Evolutionary conservation across 208 protist genomes (phyloP).

Genomic region (Acanthamoeba quina): DNA sequence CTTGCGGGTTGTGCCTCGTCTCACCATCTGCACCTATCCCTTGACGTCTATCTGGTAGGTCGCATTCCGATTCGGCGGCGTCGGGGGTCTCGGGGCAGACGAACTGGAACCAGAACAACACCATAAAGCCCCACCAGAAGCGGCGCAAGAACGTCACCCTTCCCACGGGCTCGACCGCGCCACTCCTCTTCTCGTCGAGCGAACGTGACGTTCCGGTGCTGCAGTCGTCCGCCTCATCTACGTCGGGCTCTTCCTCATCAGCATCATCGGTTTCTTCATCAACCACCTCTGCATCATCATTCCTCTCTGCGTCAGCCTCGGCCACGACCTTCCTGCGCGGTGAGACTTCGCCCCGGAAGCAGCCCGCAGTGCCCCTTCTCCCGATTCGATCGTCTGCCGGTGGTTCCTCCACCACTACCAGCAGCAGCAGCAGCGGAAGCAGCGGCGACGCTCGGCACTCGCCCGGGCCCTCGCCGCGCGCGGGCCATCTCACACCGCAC

Average conservation of each 20-base stretch:
- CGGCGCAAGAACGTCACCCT: conserved; percentile 43
- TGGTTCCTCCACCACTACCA: background rate
- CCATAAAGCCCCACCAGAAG: background rate
- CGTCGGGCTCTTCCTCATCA: background rate
- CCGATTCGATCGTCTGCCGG: background rate
- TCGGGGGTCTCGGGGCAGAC: background rate
- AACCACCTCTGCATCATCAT: background rate
- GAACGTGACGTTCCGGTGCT: background rate
- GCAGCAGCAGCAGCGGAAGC: background rate
- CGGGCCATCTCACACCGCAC: conserved; percentile 18
- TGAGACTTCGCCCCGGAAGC: background rate
- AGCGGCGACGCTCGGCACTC: conserved; percentile 2
- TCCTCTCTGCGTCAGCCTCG: background rate
- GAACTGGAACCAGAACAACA: background rate
- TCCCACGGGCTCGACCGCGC: background rate
- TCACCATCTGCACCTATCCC: background rate
- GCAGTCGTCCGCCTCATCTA: background rate
- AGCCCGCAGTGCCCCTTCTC: background rate
- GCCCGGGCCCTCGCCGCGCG: conserved; percentile 1
- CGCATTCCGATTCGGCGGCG: conserved; percentile 31
- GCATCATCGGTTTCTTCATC: background rate
- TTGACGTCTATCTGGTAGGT: background rate
- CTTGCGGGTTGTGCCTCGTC: background rate
- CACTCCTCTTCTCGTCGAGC: conserved; percentile 33
- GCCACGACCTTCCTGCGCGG: background rate